Conservation (phyloP, 306 rosid genomes). For the Cyclanthera cordifolia region DNA sequence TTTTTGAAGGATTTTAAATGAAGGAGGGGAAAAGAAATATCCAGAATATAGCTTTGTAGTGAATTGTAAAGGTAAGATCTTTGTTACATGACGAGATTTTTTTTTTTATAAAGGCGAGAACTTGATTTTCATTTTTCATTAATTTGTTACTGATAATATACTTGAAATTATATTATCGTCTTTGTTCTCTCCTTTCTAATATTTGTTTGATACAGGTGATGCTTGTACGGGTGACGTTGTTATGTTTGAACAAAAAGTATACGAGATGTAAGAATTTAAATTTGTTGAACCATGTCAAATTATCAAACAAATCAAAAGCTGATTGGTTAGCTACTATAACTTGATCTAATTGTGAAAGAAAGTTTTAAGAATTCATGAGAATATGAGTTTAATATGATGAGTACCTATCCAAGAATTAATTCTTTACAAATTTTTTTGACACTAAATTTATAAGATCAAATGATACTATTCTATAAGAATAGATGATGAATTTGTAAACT, state of each 20-base stretch:
- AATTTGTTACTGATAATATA: neutral
- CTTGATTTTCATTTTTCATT: neutral
- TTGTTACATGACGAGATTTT: neutral
- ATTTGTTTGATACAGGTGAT: slow-evolving; percentile 51
- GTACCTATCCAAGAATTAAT: no score
- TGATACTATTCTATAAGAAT: no score
- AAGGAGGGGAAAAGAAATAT: slow-evolving; percentile 64
- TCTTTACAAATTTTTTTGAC: no score
- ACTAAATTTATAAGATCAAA: no score
- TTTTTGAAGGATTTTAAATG: slow-evolving; percentile 53
- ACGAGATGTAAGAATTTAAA: slow-evolving; percentile 52
- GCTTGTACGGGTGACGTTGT: slow-evolving; percentile 92
- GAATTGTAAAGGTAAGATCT: slow-evolving; percentile 60
- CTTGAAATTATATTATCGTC: neutral
- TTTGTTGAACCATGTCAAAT: neutral
- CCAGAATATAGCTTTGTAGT: slow-evolving; percentile 52
- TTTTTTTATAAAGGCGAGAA: neutral
- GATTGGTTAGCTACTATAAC: no score
- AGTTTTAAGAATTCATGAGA: no score
- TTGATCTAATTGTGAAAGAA: no score
- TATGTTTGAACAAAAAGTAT: slow-evolving; percentile 80
- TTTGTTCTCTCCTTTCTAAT: slow-evolving; percentile 7
- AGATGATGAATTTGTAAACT: no score
- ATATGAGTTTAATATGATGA: no score
- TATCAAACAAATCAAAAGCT: no score